These are phyloP conservation scores for Sordariomycetes sp. DNA, from an alignment of 2,329 filamentous ascomycete species.

Conservation along the genomic window DNA sequence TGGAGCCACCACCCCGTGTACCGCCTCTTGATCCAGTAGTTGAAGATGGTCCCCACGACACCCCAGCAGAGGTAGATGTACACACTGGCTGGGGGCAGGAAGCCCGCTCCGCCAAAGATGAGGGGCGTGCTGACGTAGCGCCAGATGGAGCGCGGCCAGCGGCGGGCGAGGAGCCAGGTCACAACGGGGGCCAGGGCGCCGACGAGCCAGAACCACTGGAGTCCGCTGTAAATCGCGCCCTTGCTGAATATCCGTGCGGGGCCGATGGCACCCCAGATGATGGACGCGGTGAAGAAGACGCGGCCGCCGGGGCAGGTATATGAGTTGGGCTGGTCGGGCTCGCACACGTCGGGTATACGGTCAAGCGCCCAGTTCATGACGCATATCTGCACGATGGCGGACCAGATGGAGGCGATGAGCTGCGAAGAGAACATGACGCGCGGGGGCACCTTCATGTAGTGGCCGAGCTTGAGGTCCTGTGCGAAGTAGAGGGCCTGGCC, in stretches of 20 bases:
- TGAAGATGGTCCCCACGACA: constrained; percentile 53
- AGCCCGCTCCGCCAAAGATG: constrained; percentile 50
- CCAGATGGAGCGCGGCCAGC: constrained; percentile 46
- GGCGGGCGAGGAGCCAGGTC: constrained; percentile 49
- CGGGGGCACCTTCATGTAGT: constrained; percentile 55
- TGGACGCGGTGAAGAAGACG: constrained; percentile 53
- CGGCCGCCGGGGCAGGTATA: constrained; percentile 42
- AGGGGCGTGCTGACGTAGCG: constrained; percentile 56
- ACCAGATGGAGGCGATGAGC: constrained; percentile 45
- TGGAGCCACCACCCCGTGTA: constrained; percentile 64
- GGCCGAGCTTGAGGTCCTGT: constrained; percentile 53
- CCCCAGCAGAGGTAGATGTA: constrained; percentile 63
- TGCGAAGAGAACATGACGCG: constrained; percentile 49
- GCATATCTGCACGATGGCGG: constrained; percentile 46
- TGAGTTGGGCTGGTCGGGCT: constrained; percentile 33
- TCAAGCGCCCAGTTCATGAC: constrained; percentile 55
- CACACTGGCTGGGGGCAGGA: constrained; percentile 56
- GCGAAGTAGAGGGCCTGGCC: constrained; percentile 50
- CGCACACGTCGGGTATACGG: constrained; percentile 50
- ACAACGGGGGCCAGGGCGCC: constrained; percentile 48
- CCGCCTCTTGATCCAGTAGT: constrained; percentile 50
- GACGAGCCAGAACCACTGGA: constrained; percentile 61
- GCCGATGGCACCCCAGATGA: constrained; percentile 64
- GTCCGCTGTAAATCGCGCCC: constrained; percentile 44
- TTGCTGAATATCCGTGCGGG: constrained; percentile 56